Evolutionary conservation across 2,329 filamentous ascomycete genomes (phyloP).

Genomic region (Hypoxylon sp.): DNA sequence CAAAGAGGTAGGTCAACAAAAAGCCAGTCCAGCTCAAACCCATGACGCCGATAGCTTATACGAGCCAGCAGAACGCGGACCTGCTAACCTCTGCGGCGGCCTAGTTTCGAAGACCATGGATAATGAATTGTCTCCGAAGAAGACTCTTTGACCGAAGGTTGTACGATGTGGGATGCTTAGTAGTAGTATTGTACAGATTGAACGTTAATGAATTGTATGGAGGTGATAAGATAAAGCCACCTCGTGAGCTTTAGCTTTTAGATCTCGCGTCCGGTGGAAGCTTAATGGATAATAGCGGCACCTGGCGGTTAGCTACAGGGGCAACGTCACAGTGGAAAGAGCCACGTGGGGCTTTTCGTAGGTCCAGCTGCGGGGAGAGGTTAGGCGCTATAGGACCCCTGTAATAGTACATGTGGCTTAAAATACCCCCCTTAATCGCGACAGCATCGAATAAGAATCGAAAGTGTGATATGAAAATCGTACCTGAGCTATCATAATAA

Average conservation of each 20-base stretch:
- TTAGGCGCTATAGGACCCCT: constrained; percentile 5
- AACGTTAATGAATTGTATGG: constrained; percentile 8
- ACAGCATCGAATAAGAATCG: too few species aligned
- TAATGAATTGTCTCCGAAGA: constrained; percentile 21
- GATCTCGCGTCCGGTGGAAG: background rate
- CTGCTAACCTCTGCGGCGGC: constrained; percentile 37
- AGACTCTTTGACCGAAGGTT: too few species aligned
- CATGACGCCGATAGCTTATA: constrained; percentile 51
- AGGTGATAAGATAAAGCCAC: constrained; percentile 16
- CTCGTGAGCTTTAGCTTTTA: constrained; percentile 6
- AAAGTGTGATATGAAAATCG: too few species aligned
- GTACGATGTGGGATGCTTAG: too few species aligned
- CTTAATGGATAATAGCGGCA: constrained; percentile 18
- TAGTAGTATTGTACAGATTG: background rate
- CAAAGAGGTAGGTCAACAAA: constrained; percentile 80
- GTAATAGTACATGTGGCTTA: constrained; percentile 8
- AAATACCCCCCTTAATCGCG: background rate
- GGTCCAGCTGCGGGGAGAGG: constrained; percentile 13
- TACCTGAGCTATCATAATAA: too few species aligned
- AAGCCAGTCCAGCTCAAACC: constrained; percentile 62
- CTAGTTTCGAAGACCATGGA: constrained; percentile 40
- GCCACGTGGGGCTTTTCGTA: constrained; percentile 36
- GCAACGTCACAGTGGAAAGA: constrained; percentile 31
- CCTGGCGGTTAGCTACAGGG: constrained; percentile 7
- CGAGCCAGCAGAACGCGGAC: constrained; percentile 35